Base-by-base conservation (phyloP, 1,284 basidiomycete species). In the Microstroma glucosiphilum region DNA sequence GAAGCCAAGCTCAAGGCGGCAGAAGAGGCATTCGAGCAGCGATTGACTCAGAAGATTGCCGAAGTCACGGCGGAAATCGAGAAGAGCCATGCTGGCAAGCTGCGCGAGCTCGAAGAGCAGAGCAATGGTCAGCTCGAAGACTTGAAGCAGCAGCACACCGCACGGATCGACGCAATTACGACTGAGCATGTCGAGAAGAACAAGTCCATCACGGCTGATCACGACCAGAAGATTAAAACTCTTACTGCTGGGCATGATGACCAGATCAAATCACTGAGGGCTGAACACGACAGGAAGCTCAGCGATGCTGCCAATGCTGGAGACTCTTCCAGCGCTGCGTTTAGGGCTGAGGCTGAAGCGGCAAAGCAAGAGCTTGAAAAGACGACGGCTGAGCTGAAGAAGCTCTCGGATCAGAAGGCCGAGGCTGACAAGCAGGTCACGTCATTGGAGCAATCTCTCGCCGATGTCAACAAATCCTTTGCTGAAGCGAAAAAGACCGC, bases 161-260 rank as follows among this genome's bases (percentile, higher is more conserved):
- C 62, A 11, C 71, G 71, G 54, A 61, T 62, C 15, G 64, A 62
- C n/a, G 67, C 70, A 56, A 56, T 72, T 46, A 66, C 66, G 13
- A 60, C 57, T 9, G 63, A 71, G 59, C 65, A 66, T 53, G 68
- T 69, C 40, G 58, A 63, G 37, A 68, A 72, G 62, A 58, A 70
- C 6, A 61, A 69, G 46, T 69, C 68, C 2, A 40, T 62, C 57
- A 60, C 65, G 56, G 66, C 70, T 1, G 42, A 65, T 25, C 66
- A 66, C 42, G 68, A 71, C 56, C 56, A 69, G 60, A 66, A 63
- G 43, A 66, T 63, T 42, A 37, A 37, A 9, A 4, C 30, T 37
- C 30, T 37, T 3, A 37, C 30, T 37, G 30, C 30, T 37, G 61
- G 60, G 11, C 71, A 72, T 56, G 62, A 62, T 12, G 64, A 60